Evolutionary conservation across 768 basidiomycete genomes (phyloP), one percentile per base, ranked within the genome.

Genomic region (Russula compacta): DNA sequence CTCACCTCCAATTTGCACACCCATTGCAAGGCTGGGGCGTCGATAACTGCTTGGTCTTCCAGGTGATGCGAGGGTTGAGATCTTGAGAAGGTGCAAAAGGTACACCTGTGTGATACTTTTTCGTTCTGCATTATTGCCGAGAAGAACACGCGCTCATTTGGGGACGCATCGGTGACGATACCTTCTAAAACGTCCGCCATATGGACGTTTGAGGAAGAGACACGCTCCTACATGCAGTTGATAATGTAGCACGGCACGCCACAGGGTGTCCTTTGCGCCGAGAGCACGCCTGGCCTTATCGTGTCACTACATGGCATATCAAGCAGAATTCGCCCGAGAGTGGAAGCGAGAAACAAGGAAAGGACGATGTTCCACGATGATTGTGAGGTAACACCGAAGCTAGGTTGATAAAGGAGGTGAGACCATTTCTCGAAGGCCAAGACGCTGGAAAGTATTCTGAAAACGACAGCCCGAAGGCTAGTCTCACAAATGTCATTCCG

Each of bases 171-270:
- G 53, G 38, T 12, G 44, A 52, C 21, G 14, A 42, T 19, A 40
- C 21, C n/a, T 52, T 58, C 56, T 53, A 43, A 53, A 46, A 15
- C 32, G 6, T 58, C 51, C 36, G 51, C 39, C 10, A 47, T 38
- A 48, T 48, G 46, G 35, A 47, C 43, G 44, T 62, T 46, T 19
- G 39, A 35, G 38, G 56, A 46, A 53, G 58, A 38, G 51, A 53
- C 46, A 52, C 40, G 54, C 36, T 33, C 29, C 12, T 39, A 49
- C 42, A 10, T 43, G 55, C 43, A 40, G 43, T n/a, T 29, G 12
- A 42, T 14, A 48, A 51, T 17, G 35, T 38, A n/a, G 43, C 32
- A 42, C 11, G 11, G 17, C 33, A 24, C 60, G 59, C 59, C 53
- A 55, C 53, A 46, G 52, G 42, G n/a, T 24, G 32, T 19, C 12